Evolutionary conservation across 345 rosid species (phyloP).

Genomic region (Pseudoturritis turrita): DNA sequence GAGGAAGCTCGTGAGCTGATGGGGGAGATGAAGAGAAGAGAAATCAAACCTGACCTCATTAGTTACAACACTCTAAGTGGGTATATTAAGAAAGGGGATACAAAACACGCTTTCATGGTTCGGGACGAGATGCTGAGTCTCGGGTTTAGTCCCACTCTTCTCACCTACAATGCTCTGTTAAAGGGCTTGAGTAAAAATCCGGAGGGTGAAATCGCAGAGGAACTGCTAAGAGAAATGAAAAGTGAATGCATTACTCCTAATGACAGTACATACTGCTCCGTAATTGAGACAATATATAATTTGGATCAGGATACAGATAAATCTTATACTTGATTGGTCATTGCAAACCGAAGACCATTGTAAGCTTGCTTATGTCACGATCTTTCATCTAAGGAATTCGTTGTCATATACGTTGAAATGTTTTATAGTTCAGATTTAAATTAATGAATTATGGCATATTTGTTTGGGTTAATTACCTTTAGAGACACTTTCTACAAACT

Average conservation of each 20-base stretch:
- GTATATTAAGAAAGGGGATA: slow-evolving; percentile 76
- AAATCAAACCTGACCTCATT: slow-evolving; percentile 73
- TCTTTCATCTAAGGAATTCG: neutral
- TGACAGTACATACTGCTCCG: slow-evolving; percentile 61
- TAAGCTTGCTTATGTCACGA: neutral
- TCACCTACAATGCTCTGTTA: slow-evolving; percentile 83
- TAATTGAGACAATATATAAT: slow-evolving; percentile 58
- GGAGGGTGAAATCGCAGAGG: slow-evolving; percentile 69
- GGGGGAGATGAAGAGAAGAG: slow-evolving; percentile 74
- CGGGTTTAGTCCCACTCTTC: slow-evolving; percentile 82
- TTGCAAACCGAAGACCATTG: neutral
- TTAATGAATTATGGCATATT: too few relatives aligned
- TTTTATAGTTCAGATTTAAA: too few relatives aligned
- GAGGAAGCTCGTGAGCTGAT: slow-evolving; percentile 85
- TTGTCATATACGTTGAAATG: too few relatives aligned
- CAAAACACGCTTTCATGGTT: slow-evolving; percentile 67
- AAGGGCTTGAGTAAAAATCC: slow-evolving; percentile 70
- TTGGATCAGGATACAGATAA: neutral
- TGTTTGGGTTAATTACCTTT: too few relatives aligned
- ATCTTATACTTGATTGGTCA: slow-evolving; percentile 5
- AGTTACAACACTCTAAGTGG: slow-evolving; percentile 91
- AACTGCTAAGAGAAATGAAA: slow-evolving; percentile 74
- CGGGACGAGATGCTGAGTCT: slow-evolving; percentile 80
- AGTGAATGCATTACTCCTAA: slow-evolving; percentile 79
- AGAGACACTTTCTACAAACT: too few relatives aligned